These are phyloP conservation scores for Sanguinoderma infundibulare DNA, from an alignment of 1,284 basidiomycete species.

Conservation along the genomic window DNA sequence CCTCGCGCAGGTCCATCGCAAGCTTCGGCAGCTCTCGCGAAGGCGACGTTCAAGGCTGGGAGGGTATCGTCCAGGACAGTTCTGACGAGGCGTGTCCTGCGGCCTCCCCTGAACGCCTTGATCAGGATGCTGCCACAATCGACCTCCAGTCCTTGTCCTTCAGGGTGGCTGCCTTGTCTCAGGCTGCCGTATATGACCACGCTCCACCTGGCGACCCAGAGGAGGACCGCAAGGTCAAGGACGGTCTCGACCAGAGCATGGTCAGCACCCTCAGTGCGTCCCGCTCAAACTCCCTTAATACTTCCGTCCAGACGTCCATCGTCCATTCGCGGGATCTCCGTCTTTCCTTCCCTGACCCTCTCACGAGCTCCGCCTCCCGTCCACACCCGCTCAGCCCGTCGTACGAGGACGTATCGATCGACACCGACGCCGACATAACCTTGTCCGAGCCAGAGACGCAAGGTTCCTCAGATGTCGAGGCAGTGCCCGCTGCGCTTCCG, in stretches of 20 bases:
- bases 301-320: conserved; percentile 48
- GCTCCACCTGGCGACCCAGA: conserved; percentile 38
- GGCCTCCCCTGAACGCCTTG: conserved; percentile 30
- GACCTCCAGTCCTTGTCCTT: conserved; percentile 20
- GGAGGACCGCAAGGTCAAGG: conserved; percentile 70
- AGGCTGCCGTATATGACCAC: conserved; percentile 32
- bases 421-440: conserved; percentile 25
- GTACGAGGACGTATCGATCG: conserved; percentile 47
- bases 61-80: conserved; percentile 67
- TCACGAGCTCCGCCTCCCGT: conserved; percentile 69
- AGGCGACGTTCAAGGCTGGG: conserved; percentile 74
- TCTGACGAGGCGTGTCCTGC: conserved; percentile 42
- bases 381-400: conserved; percentile 56
- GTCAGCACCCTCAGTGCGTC: conserved; percentile 75
- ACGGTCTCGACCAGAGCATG: conserved; percentile 78
- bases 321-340: conserved; percentile 70
- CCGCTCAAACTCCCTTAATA: conserved; percentile 59
- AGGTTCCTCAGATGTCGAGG: conserved; percentile 3
- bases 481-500: conserved; percentile 39
- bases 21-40: conserved; percentile 68
- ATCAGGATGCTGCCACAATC: conserved; percentile 1
- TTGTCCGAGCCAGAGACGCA: conserved; percentile 21
- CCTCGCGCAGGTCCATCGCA: conserved; percentile 67
- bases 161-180: conserved; percentile 30
- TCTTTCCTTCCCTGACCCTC: conserved; percentile 77